Conservation (phyloP, 805 yeast genomes). For the Metschnikowia sp. region DNA sequence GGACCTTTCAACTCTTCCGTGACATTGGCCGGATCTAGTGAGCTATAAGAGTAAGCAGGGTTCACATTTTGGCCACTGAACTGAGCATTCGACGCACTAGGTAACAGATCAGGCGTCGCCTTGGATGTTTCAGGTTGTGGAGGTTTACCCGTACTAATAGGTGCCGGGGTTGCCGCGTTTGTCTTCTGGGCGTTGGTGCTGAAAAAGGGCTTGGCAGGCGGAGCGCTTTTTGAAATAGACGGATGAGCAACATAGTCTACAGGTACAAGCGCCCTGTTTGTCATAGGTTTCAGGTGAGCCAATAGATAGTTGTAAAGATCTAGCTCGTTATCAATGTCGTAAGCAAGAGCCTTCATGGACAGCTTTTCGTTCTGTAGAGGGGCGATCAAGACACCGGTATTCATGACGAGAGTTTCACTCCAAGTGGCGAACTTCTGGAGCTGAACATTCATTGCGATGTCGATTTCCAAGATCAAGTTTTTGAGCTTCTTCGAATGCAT, state of each 20-base stretch:
- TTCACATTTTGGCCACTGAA: slow-evolving; percentile 5
- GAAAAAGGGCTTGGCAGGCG: slow-evolving; percentile 33
- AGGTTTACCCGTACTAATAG: not conserved
- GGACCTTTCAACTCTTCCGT: slow-evolving; percentile 35
- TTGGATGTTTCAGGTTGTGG: slow-evolving; percentile 1
- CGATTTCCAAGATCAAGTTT: slow-evolving; percentile 79
- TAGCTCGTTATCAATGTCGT: slow-evolving; percentile 76
- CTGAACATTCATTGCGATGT: slow-evolving; percentile 85
- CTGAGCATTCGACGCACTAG: slow-evolving; percentile 1
- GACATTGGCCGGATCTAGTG: slow-evolving; percentile 35
- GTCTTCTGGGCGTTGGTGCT: slow-evolving; percentile 2
- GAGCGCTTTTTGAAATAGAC: slow-evolving; percentile 43
- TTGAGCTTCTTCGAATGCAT: slow-evolving; percentile 65
- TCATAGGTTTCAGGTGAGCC: slow-evolving; percentile 38
- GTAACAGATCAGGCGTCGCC: not conserved
- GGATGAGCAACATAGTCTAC: slow-evolving; percentile 73
- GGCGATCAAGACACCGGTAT: slow-evolving; percentile 76
- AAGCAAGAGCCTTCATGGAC: slow-evolving; percentile 78
- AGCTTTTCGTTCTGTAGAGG: slow-evolving; percentile 57
- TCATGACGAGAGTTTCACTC: slow-evolving; percentile 77
- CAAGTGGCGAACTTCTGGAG: slow-evolving; percentile 85
- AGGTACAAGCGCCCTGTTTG: slow-evolving; percentile 51
- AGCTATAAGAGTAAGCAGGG: slow-evolving; percentile 14
- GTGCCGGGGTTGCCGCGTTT: not conserved
- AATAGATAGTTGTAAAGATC: slow-evolving; percentile 71